These are phyloP conservation scores for Rutstroemia sp. DNA, from an alignment of 2,329 filamentous ascomycete species.

Conservation along the genomic window DNA sequence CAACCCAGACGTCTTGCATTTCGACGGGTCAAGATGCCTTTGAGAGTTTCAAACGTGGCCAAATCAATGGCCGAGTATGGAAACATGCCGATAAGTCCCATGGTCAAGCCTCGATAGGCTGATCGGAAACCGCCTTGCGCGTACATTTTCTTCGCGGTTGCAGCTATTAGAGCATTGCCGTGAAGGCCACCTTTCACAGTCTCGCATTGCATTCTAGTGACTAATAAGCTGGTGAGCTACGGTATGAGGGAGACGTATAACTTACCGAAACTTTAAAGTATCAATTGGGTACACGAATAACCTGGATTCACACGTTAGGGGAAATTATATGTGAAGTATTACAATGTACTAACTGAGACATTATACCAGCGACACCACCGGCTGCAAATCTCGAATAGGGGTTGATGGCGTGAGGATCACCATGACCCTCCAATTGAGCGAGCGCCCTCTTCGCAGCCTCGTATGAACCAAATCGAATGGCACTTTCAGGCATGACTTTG, in stretches of 20 bases:
- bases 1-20: conserved; percentile 63
- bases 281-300: conserved; percentile 70
- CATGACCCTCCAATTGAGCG: conserved; percentile 79
- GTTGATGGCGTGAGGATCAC: conserved; percentile 71
- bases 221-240: conserved; percentile 11
- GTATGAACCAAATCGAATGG: conserved; percentile 96
- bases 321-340: neutral
- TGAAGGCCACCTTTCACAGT: conserved; percentile 78
- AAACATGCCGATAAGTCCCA: conserved; percentile 94
- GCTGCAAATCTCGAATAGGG: conserved; percentile 84
- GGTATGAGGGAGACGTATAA: neutral
- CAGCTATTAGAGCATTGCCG: conserved; percentile 74
- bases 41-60: conserved; percentile 89
- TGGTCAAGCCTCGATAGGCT: conserved; percentile 87
- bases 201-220: conserved; percentile 71
- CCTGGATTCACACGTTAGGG: conserved; percentile 33
- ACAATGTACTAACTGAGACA: conserved; percentile 64
- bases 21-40: conserved; percentile 61
- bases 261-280: conserved; percentile 50
- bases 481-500: conserved; percentile 98
- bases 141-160: conserved; percentile 84
- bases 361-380: conserved; percentile 86
- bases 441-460: conserved; percentile 88
- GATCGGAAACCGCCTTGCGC: conserved; percentile 63
- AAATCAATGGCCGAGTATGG: conserved; percentile 96